These are phyloP conservation scores for Kickxella alabastrina DNA, from an alignment of 192 early-diverging fungal genomes.

Conservation along the genomic window DNA sequence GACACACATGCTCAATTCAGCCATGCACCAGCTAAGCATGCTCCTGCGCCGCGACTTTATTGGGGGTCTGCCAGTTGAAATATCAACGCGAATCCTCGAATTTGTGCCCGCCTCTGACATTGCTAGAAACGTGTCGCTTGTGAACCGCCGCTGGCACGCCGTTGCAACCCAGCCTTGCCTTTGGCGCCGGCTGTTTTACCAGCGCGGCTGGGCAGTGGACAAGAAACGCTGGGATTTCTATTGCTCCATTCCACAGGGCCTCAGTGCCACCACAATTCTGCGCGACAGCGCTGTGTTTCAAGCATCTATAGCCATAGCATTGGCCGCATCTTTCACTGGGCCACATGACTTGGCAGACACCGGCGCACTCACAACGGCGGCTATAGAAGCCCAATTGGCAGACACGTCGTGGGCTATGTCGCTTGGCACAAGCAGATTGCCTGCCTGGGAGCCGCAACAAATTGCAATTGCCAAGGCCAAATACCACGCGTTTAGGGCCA, in stretches of 20 bases:
- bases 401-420: neutral
- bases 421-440: neutral
- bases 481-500: neutral
- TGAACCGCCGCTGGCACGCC: conserved; percentile 28
- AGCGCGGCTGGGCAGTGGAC: conserved; percentile 31
- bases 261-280: conserved; percentile 4
- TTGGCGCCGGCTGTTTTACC: conserved; percentile 30
- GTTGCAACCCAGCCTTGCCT: conserved; percentile 29
- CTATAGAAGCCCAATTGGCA: neutral
- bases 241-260: conserved; percentile 7
- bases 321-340: neutral
- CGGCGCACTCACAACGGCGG: too few relatives aligned
- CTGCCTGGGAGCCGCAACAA: conserved; percentile 1
- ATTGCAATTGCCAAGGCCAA: neutral
- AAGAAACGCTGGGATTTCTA: conserved; percentile 35
- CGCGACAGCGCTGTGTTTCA: conserved; percentile 19
- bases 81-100: conserved; percentile 28
- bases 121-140: conserved; percentile 16
- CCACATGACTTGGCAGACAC: neutral
- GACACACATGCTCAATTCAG: conserved; percentile 20
- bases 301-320: conserved; percentile 10
- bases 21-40: conserved; percentile 22
- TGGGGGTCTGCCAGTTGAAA: conserved; percentile 35
- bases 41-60: conserved; percentile 45
- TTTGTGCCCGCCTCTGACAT: conserved; percentile 26